These are phyloP conservation scores for Candida maesae DNA, from an alignment of 805 yeast genomes.

Conservation along the genomic window DNA sequence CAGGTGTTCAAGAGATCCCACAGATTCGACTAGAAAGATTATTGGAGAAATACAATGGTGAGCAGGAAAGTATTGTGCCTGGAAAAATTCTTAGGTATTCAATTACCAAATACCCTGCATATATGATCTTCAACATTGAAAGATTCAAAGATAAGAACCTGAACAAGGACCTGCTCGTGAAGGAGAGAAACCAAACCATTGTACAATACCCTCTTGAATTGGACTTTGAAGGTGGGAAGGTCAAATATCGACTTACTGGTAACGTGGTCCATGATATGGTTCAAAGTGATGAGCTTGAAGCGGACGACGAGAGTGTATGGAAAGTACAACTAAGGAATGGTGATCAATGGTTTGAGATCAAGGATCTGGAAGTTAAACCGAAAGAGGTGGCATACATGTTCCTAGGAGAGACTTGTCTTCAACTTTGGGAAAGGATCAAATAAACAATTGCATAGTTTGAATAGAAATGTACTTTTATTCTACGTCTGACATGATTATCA, in stretches of 20 bases:
- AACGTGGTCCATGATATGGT: conserved; percentile 41
- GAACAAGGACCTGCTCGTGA: conserved; percentile 31
- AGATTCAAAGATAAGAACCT: conserved; percentile 41
- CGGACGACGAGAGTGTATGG: conserved; percentile 38
- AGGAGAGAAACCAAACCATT: conserved; percentile 54
- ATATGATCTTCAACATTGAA: conserved; percentile 52
- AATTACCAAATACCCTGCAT: conserved; percentile 45
- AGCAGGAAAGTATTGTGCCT: conserved; percentile 30
- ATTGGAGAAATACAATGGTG: conserved; percentile 39
- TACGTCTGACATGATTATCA: too few relatives aligned
- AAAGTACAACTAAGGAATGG: conserved; percentile 45
- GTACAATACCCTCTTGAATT: conserved; percentile 49
- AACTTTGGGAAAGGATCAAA: conserved; percentile 52
- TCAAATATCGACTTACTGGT: conserved; percentile 41
- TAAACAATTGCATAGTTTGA: too few relatives aligned
- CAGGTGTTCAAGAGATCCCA: conserved; percentile 43
- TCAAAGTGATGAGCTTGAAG: conserved; percentile 19
- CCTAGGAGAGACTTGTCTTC: conserved; percentile 58
- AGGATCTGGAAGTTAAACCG: conserved; percentile 43
- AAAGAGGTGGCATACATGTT: conserved; percentile 58
- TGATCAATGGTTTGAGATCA: conserved; percentile 55
- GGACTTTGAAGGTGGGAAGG: conserved; percentile 27
- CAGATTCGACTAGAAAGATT: conserved; percentile 45
- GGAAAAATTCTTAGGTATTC: conserved; percentile 35
- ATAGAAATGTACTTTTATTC: too few relatives aligned